These are phyloP conservation scores for Hyphopichia fennica DNA, from an alignment of 1,139 yeast genomes.

Conservation along the genomic window DNA sequence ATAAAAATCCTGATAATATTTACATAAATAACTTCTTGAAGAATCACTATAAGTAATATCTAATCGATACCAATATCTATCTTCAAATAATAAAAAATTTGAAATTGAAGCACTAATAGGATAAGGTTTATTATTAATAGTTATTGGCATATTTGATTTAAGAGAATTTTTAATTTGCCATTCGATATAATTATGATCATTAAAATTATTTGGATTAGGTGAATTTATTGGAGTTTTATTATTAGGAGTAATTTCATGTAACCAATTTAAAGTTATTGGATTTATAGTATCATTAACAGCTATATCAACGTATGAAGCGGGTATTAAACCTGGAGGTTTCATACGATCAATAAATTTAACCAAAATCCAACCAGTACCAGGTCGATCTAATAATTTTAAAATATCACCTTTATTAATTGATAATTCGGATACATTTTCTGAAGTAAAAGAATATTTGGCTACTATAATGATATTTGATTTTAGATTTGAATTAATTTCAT, in stretches of 20 bases:
- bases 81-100: constrained; percentile 34
- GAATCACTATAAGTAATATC: constrained; percentile 36
- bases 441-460: constrained; percentile 34
- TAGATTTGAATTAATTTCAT: constrained; percentile 9
- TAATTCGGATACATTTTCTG: constrained; percentile 36
- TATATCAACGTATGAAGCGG: constrained; percentile 46
- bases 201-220: constrained; percentile 7
- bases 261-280: constrained; percentile 41
- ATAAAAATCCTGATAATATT: constrained; percentile 47
- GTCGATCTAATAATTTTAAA: constrained; percentile 37
- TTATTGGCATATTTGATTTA: constrained; percentile 17
- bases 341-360: constrained; percentile 44
- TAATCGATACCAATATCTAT: constrained; percentile 44
- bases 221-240: constrained; percentile 1
- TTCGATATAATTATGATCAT: constrained; percentile 13
- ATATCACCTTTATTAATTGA: constrained; percentile 40
- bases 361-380: constrained; percentile 44
- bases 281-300: constrained; percentile 41
- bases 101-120: constrained; percentile 34
- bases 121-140: constrained; percentile 32
- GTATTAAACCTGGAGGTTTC: constrained; percentile 38
- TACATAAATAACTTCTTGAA: constrained; percentile 29
- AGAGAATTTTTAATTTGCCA: constrained; percentile 11
- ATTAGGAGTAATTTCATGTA: constrained; percentile 17
- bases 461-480: constrained; percentile 38